Evolutionary conservation across 257 asterid genomes (phyloP).

Genomic region (Datura wrightii): DNA sequence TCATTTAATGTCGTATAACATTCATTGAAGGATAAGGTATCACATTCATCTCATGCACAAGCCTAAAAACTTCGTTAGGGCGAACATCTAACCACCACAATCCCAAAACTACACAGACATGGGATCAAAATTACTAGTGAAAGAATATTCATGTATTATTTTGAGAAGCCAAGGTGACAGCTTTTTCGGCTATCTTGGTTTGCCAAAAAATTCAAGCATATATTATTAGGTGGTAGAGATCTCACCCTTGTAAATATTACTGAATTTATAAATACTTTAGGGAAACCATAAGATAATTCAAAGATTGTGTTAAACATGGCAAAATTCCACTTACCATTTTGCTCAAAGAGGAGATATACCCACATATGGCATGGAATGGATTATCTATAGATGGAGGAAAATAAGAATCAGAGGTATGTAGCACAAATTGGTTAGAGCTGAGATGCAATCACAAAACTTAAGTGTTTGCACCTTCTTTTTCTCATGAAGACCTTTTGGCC

Average conservation of each 20-base stretch:
- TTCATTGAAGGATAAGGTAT: background rate
- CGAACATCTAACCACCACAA: background rate
- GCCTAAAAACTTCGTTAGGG: background rate
- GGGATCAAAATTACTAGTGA: background rate
- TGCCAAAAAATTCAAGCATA: background rate
- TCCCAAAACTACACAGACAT: slow-evolving; percentile 1
- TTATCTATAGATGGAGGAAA: background rate
- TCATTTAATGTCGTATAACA: background rate
- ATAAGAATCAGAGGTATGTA: background rate
- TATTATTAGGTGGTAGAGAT: background rate
- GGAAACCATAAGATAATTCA: background rate
- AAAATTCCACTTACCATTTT: background rate
- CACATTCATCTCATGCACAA: background rate
- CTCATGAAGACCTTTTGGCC: background rate
- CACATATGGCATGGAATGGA: background rate
- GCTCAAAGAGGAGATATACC: background rate
- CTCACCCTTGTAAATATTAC: background rate
- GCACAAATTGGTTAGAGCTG: background rate
- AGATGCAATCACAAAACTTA: background rate
- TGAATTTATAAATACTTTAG: background rate
- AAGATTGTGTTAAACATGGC: background rate
- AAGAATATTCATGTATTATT: background rate
- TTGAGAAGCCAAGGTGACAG: background rate
- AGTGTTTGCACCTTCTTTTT: background rate
- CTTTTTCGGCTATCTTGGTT: background rate